These are phyloP conservation scores for Kazachstania bromeliacearum DNA, from an alignment of 805 yeast genomes.

Conservation along the genomic window DNA sequence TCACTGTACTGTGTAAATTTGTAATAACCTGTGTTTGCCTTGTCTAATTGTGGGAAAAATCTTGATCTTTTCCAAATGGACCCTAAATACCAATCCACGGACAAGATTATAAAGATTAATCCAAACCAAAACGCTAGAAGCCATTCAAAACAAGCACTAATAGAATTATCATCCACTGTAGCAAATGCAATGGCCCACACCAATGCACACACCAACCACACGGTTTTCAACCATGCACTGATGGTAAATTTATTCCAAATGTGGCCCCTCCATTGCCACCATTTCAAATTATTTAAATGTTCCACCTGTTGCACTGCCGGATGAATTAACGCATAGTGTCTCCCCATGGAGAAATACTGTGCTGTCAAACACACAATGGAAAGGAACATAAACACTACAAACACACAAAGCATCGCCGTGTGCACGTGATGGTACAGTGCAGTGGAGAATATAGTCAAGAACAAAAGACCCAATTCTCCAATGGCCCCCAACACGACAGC, in stretches of 20 bases:
- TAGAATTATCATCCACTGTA: slow-evolving; percentile 34
- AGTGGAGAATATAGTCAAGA: slow-evolving; percentile 67
- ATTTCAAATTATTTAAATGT: slow-evolving; percentile 9
- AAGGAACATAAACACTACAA: slow-evolving; percentile 56
- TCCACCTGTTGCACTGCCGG: slow-evolving; percentile 13
- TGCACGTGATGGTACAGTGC: slow-evolving; percentile 45
- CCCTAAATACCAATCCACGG: slow-evolving; percentile 63
- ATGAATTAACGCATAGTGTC: slow-evolving; percentile 32
- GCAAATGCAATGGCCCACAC: slow-evolving; percentile 63
- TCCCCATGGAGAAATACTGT: slow-evolving; percentile 40
- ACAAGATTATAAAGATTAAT: slow-evolving; percentile 48
- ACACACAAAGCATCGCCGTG: slow-evolving; percentile 58
- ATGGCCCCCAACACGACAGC: slow-evolving; percentile 37
- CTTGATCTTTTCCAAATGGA: slow-evolving; percentile 21
- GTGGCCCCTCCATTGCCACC: slow-evolving; percentile 29
- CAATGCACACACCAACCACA: slow-evolving; percentile 61
- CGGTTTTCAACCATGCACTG: slow-evolving; percentile 43
- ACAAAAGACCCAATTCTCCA: slow-evolving; percentile 64
- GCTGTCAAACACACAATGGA: slow-evolving; percentile 36
- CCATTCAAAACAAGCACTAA: slow-evolving; percentile 76
- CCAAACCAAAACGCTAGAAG: slow-evolving; percentile 78
- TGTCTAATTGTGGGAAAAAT: slow-evolving; percentile 12
- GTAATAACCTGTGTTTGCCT: slow-evolving; percentile 1
- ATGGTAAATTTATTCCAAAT: slow-evolving; percentile 37
- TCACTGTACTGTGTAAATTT: slow-evolving; percentile 21